Conservation (phyloP, 2,329 filamentous ascomycete genomes). For the Ophiocordyceps sinensis region DNA sequence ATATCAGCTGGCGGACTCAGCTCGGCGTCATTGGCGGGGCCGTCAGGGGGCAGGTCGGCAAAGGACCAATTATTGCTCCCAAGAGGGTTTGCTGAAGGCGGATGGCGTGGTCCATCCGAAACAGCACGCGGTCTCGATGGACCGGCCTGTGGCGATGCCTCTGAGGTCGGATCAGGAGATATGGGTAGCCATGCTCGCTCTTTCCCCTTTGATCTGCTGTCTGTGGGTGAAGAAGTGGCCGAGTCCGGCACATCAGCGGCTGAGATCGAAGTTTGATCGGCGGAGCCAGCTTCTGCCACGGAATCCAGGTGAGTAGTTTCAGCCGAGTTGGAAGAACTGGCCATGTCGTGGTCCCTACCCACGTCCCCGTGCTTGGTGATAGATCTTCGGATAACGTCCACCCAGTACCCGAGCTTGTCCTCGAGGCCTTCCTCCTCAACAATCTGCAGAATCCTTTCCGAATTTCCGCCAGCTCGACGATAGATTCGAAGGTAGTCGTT, state of each 20-base stretch:
- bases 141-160: conserved; percentile 4
- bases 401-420: conserved; percentile 44
- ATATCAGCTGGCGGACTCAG: neutral
- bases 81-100: conserved; percentile 32
- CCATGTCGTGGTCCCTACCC: too few species aligned
- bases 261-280: too few species aligned
- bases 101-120: conserved; percentile 39
- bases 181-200: conserved; percentile 6
- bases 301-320: too few species aligned
- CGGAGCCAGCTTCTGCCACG: too few species aligned
- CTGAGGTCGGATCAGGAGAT: conserved; percentile 3
- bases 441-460: conserved; percentile 42
- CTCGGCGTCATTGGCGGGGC: conserved; percentile 1
- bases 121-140: conserved; percentile 33
- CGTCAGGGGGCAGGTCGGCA: conserved; percentile 20
- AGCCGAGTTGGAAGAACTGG: too few species aligned
- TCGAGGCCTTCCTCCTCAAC: conserved; percentile 45
- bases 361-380: conserved; percentile 9
- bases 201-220: conserved; percentile 10
- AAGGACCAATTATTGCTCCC: conserved; percentile 50
- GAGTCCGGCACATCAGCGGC: neutral
- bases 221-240: neutral
- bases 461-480: conserved; percentile 43
- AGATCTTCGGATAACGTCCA: conserved; percentile 32
- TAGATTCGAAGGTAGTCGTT: conserved; percentile 36